Evolutionary conservation across 2,329 filamentous ascomycete species (phyloP), one percentile per base, ranked within the genome.

Genomic region (Colletotrichum ledebouriae): DNA sequence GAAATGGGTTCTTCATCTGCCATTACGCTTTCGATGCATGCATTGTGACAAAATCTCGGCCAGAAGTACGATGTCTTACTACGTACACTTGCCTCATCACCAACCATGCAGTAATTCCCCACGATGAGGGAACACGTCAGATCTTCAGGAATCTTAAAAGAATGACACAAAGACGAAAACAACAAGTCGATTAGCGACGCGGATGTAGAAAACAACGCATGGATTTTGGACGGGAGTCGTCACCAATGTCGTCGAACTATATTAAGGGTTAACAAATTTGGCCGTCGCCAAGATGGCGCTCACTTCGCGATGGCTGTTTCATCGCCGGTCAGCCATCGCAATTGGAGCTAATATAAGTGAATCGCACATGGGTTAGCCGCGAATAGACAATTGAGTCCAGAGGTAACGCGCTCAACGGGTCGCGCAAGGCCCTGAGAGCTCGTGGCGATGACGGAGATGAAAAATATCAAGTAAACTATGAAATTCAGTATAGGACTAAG

Each of bases 261-360:
- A n/a, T 39, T 1, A 29, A 2, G 33, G 2, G 33, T 49, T 59
- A 33, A 44, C 50, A 50, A 59, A 39, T 49, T 59, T 50, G 33
- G 44, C 49, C 17, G 44, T 29, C 9, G 55, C 41, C 37, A 29
- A 42, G 52, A 20, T 25, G 3, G 17, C 37, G 41, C 53, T 41
- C 42, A 60, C 58, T 33, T 61, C 5, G 25, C 33, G 22, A 42
- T 25, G 59, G 17, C 13, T 44, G 59, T 53, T 52, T 53, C 46
- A 61, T 52, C 15, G 15, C 15, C 59, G 22, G 22, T 13, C 46
- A 44, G 22, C 42, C 9, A 39, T 12, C 37, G 37, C 37, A 17
- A 10, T n/a, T 44, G 22, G 22, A 25, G 47, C 6, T 1, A 52
- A 0, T 41, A 5, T 44, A 53, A 44, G 47, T 42, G 39, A 42